Evolutionary conservation across 371 early-diverging fungal species (phyloP).

Genomic region (Apophysomyces sp.): DNA sequence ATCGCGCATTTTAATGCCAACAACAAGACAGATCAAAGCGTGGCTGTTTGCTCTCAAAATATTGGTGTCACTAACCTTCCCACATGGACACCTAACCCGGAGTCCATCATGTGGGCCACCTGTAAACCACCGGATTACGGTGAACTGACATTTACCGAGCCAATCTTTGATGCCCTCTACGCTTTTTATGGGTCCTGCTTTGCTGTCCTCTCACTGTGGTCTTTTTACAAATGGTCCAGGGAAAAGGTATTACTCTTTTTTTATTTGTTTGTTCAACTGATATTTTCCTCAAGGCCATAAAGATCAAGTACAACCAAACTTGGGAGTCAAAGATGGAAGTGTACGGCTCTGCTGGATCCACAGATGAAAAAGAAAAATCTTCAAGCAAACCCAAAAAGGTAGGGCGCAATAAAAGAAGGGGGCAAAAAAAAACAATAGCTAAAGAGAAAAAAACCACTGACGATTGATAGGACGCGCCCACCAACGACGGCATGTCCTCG

Average conservation of each 20-base stretch:
- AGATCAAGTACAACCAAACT: neutral
- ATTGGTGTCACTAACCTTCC: neutral
- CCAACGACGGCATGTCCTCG: neutral
- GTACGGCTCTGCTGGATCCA: neutral
- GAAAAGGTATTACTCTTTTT: constrained; percentile 13
- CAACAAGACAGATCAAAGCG: constrained; percentile 36
- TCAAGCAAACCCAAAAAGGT: neutral
- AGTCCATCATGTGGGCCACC: constrained; percentile 37
- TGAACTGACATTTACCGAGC: constrained; percentile 34
- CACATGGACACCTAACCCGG: constrained; percentile 5
- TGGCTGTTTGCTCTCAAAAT: constrained; percentile 21
- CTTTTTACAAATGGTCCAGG: constrained; percentile 50
- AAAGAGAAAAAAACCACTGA: too few relatives aligned
- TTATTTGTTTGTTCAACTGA: neutral
- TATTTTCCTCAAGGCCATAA: constrained; percentile 1
- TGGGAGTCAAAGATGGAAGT: neutral
- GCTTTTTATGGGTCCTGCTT: constrained; percentile 60
- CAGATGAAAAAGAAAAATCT: neutral
- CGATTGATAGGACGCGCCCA: neutral
- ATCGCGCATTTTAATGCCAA: constrained; percentile 30
- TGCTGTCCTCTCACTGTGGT: constrained; percentile 46
- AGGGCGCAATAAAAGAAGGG: neutral
- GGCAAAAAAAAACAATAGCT: too few relatives aligned
- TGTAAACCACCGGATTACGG: constrained; percentile 45
- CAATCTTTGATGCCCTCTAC: constrained; percentile 40